Conservation (phyloP, 2,329 filamentous ascomycete genomes). For the Mollisia scopiformis region DNA sequence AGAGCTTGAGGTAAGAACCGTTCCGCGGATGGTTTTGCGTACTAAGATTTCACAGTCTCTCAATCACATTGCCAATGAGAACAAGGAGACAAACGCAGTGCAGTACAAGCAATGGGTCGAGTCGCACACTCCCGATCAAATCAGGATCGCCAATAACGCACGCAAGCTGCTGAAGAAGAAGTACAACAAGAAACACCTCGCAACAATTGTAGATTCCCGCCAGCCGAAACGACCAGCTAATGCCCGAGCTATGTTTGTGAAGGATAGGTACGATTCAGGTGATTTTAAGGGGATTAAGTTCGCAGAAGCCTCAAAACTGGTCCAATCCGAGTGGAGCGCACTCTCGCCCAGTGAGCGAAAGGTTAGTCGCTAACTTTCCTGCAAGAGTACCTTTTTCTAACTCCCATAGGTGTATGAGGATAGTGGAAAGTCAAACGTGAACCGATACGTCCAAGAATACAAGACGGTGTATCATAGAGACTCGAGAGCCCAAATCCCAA, state of each 20-base stretch:
- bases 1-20: slow-evolving; percentile 41
- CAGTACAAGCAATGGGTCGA: slow-evolving; percentile 57
- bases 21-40: background rate
- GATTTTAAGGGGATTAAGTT: slow-evolving; percentile 52
- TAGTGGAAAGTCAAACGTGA: slow-evolving; percentile 24
- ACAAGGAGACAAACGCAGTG: slow-evolving; percentile 45
- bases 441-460: slow-evolving; percentile 35
- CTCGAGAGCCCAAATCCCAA: background rate
- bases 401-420: slow-evolving; percentile 35
- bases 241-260: slow-evolving; percentile 43
- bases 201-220: slow-evolving; percentile 57
- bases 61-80: slow-evolving; percentile 52
- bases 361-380: slow-evolving; percentile 25
- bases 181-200: background rate
- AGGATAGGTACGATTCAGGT: slow-evolving; percentile 47
- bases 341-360: slow-evolving; percentile 50
- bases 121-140: slow-evolving; percentile 56
- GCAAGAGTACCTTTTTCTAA: background rate
- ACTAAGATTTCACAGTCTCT: slow-evolving; percentile 47
- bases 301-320: slow-evolving; percentile 43
- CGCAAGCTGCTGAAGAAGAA: slow-evolving; percentile 40
- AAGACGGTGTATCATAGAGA: slow-evolving; percentile 30
- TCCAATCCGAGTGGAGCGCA: slow-evolving; percentile 50
- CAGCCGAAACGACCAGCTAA: slow-evolving; percentile 45
- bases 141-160: slow-evolving; percentile 61